These are phyloP conservation scores for Trichoderma pleuroti DNA, from an alignment of 2,329 filamentous ascomycete genomes.

Conservation along the genomic window DNA sequence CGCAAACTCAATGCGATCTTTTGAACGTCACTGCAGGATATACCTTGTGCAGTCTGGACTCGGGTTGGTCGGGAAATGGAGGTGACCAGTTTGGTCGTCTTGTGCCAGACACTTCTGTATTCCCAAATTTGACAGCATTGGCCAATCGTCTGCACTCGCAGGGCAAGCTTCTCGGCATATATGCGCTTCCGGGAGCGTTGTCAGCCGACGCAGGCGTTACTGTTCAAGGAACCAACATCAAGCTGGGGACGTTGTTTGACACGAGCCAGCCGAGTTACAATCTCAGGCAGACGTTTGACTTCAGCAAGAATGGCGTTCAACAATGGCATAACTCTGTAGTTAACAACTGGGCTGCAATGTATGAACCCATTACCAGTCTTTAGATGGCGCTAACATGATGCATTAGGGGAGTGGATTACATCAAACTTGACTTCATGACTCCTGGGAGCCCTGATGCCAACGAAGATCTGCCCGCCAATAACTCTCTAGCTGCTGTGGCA, in stretches of 20 bases:
- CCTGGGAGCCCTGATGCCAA: not conserved
- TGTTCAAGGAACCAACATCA: conserved; percentile 6
- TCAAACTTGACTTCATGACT: conserved; percentile 8
- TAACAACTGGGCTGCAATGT: conserved; percentile 10
- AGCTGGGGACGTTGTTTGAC: not conserved
- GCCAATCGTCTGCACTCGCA: conserved; percentile 1
- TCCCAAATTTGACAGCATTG: conserved; percentile 5
- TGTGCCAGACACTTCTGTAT: not conserved
- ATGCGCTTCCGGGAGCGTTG: not conserved
- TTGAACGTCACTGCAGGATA: conserved; percentile 5
- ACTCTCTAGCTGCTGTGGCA: conserved; percentile 4
- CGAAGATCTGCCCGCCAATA: not conserved
- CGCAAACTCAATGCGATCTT: conserved; percentile 1
- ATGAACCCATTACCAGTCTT: not conserved
- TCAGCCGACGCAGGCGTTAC: not conserved
- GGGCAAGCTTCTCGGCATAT: not conserved
- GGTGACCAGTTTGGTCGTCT: not conserved
- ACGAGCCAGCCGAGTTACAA: conserved; percentile 8
- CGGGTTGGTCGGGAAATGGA: conserved; percentile 4
- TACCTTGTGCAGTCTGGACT: conserved; percentile 3
- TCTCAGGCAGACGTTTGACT: conserved; percentile 6
- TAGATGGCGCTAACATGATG: not conserved
- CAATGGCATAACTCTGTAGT: conserved; percentile 13
- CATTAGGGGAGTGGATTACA: not conserved
- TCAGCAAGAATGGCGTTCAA: conserved; percentile 1